A percentile compares a stretch with the other conserved stretches of the same genome.
phyloP scores from a whole-genome alignment of 768 basidiomycete species.

The Lepiota venenata region DNA sequence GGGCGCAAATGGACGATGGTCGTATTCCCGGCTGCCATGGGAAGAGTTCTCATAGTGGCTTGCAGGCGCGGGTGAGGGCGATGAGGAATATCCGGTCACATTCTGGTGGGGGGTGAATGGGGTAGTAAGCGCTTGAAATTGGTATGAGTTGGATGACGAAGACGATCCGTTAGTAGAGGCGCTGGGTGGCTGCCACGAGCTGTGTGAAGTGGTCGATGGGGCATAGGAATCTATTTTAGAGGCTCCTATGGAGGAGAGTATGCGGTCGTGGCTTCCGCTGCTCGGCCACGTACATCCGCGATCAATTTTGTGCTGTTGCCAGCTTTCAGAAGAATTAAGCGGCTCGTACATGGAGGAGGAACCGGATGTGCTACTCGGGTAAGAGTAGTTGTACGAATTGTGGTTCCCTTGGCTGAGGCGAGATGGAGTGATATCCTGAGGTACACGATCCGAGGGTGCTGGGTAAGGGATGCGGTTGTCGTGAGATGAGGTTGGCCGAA shows the following conservation, averaged over 20 bases:
- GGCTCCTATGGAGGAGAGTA: background rate
- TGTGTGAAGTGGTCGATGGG: conserved; percentile 11
- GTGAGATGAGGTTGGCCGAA: conserved; percentile 19
- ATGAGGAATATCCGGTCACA: conserved; percentile 10
- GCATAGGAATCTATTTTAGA: conserved; percentile 14
- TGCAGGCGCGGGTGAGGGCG: conserved; percentile 6
- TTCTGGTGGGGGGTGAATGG: conserved; percentile 12
- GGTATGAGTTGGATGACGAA: conserved; percentile 1
- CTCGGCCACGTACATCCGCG: conserved; percentile 9
- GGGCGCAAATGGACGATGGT: conserved; percentile 18
- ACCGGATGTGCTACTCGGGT: conserved; percentile 7
- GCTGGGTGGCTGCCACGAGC: conserved; percentile 5
- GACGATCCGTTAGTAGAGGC: conserved; percentile 3
- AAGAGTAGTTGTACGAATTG: conserved; percentile 13
- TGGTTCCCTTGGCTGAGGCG: conserved; percentile 13
- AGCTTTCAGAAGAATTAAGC: conserved; percentile 5
- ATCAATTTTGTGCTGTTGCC: conserved; percentile 12
- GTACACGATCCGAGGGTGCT: conserved; percentile 13
- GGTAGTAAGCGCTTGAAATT: conserved; percentile 11
- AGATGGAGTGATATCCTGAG: conserved; percentile 14
- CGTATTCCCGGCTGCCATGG: conserved; percentile 17
- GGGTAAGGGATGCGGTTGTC: conserved; percentile 22
- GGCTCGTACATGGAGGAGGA: conserved; percentile 8
- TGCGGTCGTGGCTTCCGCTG: conserved; percentile 7
- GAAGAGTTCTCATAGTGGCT: conserved; percentile 7